Conservation (phyloP, 176 grass and related monocot genomes). For the Neostapfia colusana region DNA sequence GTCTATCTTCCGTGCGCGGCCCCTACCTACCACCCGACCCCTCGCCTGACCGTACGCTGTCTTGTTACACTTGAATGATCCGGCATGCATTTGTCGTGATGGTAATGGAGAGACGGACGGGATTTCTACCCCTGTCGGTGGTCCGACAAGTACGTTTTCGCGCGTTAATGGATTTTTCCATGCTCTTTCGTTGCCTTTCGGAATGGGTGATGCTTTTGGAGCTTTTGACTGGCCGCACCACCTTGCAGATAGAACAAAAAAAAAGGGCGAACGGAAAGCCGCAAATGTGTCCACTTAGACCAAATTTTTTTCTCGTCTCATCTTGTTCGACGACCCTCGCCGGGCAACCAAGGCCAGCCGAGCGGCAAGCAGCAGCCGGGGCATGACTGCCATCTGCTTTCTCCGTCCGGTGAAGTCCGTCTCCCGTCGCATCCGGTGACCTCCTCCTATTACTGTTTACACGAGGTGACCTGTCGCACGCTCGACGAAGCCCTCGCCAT, state of each 20-base stretch:
- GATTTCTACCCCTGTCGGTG: slow-evolving; percentile 17
- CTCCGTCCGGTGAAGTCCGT: not conserved
- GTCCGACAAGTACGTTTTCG: not conserved
- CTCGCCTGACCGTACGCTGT: not conserved
- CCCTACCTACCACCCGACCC: not conserved
- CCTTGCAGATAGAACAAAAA: not conserved
- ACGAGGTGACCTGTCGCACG: not conserved
- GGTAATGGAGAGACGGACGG: not conserved
- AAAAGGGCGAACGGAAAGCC: not conserved
- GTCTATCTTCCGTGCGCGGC: not conserved
- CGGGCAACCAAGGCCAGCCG: not conserved
- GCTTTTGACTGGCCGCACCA: not conserved
- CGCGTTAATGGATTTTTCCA: not conserved
- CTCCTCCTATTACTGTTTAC: not conserved
- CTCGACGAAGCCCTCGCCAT: not conserved
- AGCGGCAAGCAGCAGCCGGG: not conserved
- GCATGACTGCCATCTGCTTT: not conserved
- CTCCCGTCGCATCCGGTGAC: not conserved
- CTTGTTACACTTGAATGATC: not conserved
- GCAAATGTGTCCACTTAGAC: not conserved
- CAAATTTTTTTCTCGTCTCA: not conserved
- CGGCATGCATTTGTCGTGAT: not conserved
- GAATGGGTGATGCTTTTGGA: not conserved
- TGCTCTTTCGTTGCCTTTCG: not conserved
- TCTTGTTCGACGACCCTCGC: not conserved